phyloP scores from a whole-genome alignment of 371 early-diverging fungal species.

The Mucor velutinosus region DNA sequence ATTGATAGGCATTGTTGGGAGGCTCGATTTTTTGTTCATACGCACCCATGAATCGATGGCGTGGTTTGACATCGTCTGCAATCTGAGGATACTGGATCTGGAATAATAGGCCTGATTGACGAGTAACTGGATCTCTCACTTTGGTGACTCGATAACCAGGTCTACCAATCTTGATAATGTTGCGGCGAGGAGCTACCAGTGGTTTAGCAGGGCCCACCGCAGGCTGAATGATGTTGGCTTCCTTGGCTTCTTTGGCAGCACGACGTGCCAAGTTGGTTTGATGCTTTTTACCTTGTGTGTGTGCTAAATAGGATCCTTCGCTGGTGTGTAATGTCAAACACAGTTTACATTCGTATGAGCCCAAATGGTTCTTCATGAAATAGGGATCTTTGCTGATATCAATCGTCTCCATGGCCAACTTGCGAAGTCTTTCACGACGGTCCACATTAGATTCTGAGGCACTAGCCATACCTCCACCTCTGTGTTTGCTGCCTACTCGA shows the following conservation, averaged over 20 bases:
- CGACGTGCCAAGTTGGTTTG: constrained; percentile 94
- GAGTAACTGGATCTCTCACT: constrained; percentile 85
- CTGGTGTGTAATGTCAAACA: constrained; percentile 94
- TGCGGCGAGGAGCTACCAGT: constrained; percentile 46
- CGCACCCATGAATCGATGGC: constrained; percentile 97
- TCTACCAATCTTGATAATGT: constrained; percentile 94
- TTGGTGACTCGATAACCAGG: constrained; percentile 98
- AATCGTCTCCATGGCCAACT: constrained; percentile 95
- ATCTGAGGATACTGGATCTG: constrained; percentile 95
- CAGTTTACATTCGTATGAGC: constrained; percentile 97
- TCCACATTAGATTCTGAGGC: constrained; percentile 88
- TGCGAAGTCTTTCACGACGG: constrained; percentile 93
- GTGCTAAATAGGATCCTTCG: constrained; percentile 96
- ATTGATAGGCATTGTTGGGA: constrained; percentile 90
- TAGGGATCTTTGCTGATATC: constrained; percentile 98
- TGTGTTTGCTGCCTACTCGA: constrained; percentile 92
- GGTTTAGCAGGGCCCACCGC: constrained; percentile 58
- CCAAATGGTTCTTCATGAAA: constrained; percentile 97
- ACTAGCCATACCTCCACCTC: constrained; percentile 89
- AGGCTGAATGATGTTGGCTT: constrained; percentile 58
- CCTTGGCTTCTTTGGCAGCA: constrained; percentile 89
- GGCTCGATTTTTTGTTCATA: constrained; percentile 94
- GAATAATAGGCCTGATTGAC: constrained; percentile 91
- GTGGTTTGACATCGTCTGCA: constrained; percentile 74
- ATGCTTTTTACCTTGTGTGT: constrained; percentile 99